Conservation (phyloP, 352 stramenopile genomes). For the Phytophthora citrophthora region DNA sequence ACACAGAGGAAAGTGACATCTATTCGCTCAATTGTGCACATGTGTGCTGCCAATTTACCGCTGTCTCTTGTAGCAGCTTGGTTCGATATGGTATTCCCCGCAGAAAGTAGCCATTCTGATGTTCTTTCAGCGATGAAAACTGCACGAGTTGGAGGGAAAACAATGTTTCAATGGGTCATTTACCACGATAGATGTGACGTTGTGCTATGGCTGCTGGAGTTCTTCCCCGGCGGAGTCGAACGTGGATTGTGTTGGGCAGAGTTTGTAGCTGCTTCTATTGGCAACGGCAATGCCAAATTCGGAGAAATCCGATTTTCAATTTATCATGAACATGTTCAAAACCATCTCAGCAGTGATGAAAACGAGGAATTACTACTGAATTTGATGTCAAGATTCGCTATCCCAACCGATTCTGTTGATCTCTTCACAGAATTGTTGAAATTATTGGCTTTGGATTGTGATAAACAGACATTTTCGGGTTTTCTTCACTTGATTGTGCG, state of each 20-base stretch:
- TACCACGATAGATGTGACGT: conserved; percentile 26
- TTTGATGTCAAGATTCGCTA: conserved; percentile 21
- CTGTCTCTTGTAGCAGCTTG: conserved; percentile 19
- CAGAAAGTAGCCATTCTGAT: neutral
- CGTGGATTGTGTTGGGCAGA: conserved; percentile 18
- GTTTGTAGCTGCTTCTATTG: conserved; percentile 16
- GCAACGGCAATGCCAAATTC: too few species aligned
- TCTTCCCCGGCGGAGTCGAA: conserved; percentile 12
- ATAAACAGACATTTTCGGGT: neutral
- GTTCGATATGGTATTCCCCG: neutral
- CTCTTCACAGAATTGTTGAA: conserved; percentile 14
- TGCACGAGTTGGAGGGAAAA: conserved; percentile 32
- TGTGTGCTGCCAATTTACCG: conserved; percentile 38
- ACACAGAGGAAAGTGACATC: conserved; percentile 9
- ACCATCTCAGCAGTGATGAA: conserved; percentile 10
- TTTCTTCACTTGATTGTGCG: conserved; percentile 32
- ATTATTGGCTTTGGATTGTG: neutral
- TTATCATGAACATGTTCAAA: conserved; percentile 11
- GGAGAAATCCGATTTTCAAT: conserved; percentile 11
- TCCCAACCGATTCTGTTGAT: conserved; percentile 20
- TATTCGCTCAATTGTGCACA: conserved; percentile 23
- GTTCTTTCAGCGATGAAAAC: conserved; percentile 2
- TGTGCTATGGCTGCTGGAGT: conserved; percentile 13
- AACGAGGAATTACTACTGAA: conserved; percentile 1
- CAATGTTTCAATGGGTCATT: conserved; percentile 41